Percentiles rank a stretch among this genome's conserved stretches.
Conservation (phyloP, 768 basidiomycete species). For the Gloeophyllum trabeum region DNA sequence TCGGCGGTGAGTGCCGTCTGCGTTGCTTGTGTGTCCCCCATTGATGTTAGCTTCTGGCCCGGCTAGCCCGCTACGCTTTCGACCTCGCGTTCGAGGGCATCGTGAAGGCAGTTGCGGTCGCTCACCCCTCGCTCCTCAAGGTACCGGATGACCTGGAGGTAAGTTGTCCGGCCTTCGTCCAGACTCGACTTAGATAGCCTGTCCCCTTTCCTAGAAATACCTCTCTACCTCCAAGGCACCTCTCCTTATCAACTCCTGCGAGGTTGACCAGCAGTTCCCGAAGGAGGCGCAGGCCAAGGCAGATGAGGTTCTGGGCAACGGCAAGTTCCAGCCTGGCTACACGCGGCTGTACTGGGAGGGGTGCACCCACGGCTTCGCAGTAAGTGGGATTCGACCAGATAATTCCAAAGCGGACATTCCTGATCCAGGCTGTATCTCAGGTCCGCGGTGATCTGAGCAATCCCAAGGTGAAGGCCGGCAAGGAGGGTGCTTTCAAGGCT, state of each 20-base stretch:
- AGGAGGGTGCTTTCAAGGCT: slow-evolving; percentile 28
- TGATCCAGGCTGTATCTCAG: too few relatives aligned
- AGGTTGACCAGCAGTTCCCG: slow-evolving; percentile 22
- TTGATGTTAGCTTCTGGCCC: not conserved
- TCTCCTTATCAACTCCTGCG: slow-evolving; percentile 30
- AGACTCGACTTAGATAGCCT: not conserved
- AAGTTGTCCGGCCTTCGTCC: not conserved
- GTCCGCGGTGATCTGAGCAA: slow-evolving; percentile 8
- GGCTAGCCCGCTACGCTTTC: slow-evolving; percentile 41
- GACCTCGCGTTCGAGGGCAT: slow-evolving; percentile 48
- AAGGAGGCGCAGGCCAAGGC: slow-evolving; percentile 19
- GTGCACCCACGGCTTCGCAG: slow-evolving; percentile 30
- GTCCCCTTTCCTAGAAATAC: slow-evolving; percentile 17
- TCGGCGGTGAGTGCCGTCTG: slow-evolving; percentile 33
- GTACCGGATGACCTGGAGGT: slow-evolving; percentile 27
- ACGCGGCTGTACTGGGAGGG: slow-evolving; percentile 23
- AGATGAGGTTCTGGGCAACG: slow-evolving; percentile 26
- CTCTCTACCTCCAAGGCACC: slow-evolving; percentile 22
- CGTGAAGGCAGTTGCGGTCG: slow-evolving; percentile 33
- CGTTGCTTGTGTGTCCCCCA: not conserved
- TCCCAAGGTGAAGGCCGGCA: slow-evolving; percentile 21
- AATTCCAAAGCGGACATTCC: too few relatives aligned
- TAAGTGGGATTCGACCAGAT: not conserved
- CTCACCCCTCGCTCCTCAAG: slow-evolving; percentile 51
- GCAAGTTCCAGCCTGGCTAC: slow-evolving; percentile 26